Conservation (phyloP, 306 rosid species). For the Oxytropis ochrocephala region DNA sequence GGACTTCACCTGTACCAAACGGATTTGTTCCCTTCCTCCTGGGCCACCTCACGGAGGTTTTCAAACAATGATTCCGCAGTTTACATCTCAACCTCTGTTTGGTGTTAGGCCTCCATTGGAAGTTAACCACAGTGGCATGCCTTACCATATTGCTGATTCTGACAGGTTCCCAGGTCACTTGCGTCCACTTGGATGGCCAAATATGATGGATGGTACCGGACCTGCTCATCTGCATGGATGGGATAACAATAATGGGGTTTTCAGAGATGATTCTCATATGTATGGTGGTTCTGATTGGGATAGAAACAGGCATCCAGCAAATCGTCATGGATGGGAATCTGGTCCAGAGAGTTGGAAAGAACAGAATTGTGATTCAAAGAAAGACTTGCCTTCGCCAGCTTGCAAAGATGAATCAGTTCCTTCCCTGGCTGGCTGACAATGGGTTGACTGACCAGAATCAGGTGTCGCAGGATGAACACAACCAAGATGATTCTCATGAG, state of each 20-base stretch:
- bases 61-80: constrained; percentile 82
- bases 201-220: constrained; percentile 86
- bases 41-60: constrained; percentile 90
- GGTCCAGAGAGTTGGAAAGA: constrained; percentile 81
- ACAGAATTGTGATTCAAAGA: constrained; percentile 60
- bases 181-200: constrained; percentile 91
- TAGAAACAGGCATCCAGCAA: constrained; percentile 67
- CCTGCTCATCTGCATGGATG: constrained; percentile 89
- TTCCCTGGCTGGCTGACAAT: constrained; percentile 41
- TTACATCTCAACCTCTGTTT: constrained; percentile 71
- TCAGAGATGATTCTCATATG: constrained; percentile 73
- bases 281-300: constrained; percentile 91
- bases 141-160: constrained; percentile 79
- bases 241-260: constrained; percentile 82
- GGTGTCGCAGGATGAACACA: constrained; percentile 49
- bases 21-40: constrained; percentile 92
- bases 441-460: constrained; percentile 45
- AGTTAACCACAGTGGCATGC: constrained; percentile 73
- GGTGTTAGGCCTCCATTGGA: constrained; percentile 89
- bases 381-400: constrained; percentile 72
- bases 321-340: constrained; percentile 83
- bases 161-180: constrained; percentile 86
- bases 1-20: constrained; percentile 79
- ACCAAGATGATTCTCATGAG: constrained; percentile 29
- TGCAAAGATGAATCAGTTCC: constrained; percentile 51